These are phyloP conservation scores for Malassezia pachydermatis DNA, from an alignment of 1,284 basidiomycete species.

Conservation along the genomic window DNA sequence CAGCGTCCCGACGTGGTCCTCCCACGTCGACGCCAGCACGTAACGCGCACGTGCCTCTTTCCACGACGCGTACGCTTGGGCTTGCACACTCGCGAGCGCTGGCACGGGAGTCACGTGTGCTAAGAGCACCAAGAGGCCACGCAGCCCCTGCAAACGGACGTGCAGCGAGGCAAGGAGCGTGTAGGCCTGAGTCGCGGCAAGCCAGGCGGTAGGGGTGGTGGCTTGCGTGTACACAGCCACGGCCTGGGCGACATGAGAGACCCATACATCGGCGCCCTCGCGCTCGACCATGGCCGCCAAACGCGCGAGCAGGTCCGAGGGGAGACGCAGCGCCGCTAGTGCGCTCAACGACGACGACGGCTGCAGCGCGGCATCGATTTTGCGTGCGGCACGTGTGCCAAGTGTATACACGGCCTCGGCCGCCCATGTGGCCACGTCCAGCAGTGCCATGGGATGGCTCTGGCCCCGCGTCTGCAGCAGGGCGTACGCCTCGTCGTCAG, in stretches of 20 bases:
- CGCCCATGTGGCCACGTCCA: slow-evolving; percentile 5
- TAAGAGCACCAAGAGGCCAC: neutral
- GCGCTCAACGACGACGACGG: neutral
- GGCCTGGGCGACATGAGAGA: neutral
- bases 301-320: neutral
- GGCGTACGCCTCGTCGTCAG: neutral
- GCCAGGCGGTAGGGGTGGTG: neutral
- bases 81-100: neutral
- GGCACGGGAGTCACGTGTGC: neutral
- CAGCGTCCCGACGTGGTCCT: neutral
- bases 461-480: slow-evolving; percentile 2
- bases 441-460: no score
- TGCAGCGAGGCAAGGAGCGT: neutral
- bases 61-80: neutral
- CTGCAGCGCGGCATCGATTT: neutral
- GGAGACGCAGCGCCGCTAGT: neutral
- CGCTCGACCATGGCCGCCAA: neutral
- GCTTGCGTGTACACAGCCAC: slow-evolving; percentile 15
- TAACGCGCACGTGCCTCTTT: neutral
- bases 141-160: neutral
- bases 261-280: slow-evolving; percentile 2
- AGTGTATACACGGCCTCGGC: neutral
- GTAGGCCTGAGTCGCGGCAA: neutral
- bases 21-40: neutral
- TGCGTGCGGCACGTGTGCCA: neutral